A percentile compares a stretch with the other conserved stretches of the same genome.
phyloP scores from a whole-genome alignment of 148 eudicot species.

The Rhododendron ferrugineum region DNA sequence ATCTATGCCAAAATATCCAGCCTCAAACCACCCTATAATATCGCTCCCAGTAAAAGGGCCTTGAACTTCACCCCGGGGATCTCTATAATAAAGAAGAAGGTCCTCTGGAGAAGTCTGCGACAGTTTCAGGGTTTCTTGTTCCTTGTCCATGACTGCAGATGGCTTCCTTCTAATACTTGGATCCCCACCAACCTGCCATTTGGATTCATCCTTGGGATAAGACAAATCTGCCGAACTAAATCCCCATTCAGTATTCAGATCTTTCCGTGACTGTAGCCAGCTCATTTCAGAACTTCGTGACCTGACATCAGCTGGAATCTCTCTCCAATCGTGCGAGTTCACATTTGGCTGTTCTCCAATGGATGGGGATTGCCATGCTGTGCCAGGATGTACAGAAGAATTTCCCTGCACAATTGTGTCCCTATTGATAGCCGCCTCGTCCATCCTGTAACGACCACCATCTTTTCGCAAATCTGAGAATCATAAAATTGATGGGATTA shows the following conservation, averaged over 20 bases:
- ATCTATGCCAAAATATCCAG: slow-evolving; percentile 91
- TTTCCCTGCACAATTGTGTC: slow-evolving; percentile 40
- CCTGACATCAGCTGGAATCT: slow-evolving; percentile 27
- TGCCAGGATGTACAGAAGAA: slow-evolving; percentile 32
- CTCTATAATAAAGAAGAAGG: slow-evolving; percentile 73
- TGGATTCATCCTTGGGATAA: slow-evolving; percentile 30
- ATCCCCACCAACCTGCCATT: slow-evolving; percentile 39
- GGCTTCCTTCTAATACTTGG: slow-evolving; percentile 43
- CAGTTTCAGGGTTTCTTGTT: slow-evolving; percentile 39
- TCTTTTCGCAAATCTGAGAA: slow-evolving; percentile 48
- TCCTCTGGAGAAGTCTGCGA: slow-evolving; percentile 76
- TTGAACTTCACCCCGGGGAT: slow-evolving; percentile 88
- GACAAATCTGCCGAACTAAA: slow-evolving; percentile 29
- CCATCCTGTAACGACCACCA: slow-evolving; percentile 23
- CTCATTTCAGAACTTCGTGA: slow-evolving; percentile 32
- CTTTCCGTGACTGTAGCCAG: slow-evolving; percentile 53
- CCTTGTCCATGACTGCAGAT: slow-evolving; percentile 42
- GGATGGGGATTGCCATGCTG: slow-evolving; percentile 46
- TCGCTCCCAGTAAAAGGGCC: slow-evolving; percentile 91
- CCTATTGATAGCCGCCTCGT: slow-evolving; percentile 31
- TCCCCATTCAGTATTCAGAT: slow-evolving; percentile 28
- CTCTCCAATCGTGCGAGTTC: slow-evolving; percentile 38
- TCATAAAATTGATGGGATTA: background rate
- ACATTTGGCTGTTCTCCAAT: slow-evolving; percentile 30
- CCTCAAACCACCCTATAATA: slow-evolving; percentile 97